These are phyloP conservation scores for Clitopilus passeckerianus DNA, from an alignment of 768 basidiomycete genomes.

Conservation along the genomic window DNA sequence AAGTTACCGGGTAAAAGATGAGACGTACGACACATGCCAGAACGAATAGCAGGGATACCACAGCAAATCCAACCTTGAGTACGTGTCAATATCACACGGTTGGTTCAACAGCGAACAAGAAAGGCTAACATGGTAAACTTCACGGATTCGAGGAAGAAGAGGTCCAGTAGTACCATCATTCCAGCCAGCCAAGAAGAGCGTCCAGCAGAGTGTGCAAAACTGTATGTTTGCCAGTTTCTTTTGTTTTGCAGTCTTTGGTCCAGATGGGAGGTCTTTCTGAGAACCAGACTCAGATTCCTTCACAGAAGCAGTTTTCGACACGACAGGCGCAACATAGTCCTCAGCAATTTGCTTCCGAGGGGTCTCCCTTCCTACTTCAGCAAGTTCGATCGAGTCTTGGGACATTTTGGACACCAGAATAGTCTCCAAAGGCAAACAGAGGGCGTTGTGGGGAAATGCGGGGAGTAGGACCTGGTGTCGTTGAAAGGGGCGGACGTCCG, in stretches of 20 bases:
- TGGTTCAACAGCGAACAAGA: not conserved
- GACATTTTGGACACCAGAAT: not conserved
- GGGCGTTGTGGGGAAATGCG: too few species aligned
- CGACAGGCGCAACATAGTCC: not conserved
- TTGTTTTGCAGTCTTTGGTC: not conserved
- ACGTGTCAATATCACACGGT: not conserved
- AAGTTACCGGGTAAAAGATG: not conserved
- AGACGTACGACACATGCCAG: slow-evolving; percentile 21
- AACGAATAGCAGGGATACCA: slow-evolving; percentile 50
- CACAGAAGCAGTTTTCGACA: not conserved
- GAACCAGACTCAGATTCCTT: not conserved
- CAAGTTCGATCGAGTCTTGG: not conserved
- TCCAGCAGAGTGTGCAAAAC: slow-evolving; percentile 35
- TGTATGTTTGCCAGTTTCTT: slow-evolving; percentile 18
- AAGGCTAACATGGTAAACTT: slow-evolving; percentile 16
- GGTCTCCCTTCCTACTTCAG: not conserved
- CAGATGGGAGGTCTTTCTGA: not conserved
- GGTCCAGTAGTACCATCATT: slow-evolving; percentile 22
- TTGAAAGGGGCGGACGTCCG: too few species aligned
- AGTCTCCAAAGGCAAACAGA: too few species aligned
- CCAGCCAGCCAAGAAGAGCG: slow-evolving; percentile 37
- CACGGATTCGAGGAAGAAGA: slow-evolving; percentile 18
- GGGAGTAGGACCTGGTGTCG: too few species aligned
- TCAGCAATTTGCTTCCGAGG: not conserved
- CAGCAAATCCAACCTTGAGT: slow-evolving; percentile 35